Percentiles rank a stretch among this genome's conserved stretches.
These are phyloP conservation scores for Diaporthe longicolla DNA, from an alignment of 2,329 filamentous ascomycete genomes.

Conservation along the genomic window DNA sequence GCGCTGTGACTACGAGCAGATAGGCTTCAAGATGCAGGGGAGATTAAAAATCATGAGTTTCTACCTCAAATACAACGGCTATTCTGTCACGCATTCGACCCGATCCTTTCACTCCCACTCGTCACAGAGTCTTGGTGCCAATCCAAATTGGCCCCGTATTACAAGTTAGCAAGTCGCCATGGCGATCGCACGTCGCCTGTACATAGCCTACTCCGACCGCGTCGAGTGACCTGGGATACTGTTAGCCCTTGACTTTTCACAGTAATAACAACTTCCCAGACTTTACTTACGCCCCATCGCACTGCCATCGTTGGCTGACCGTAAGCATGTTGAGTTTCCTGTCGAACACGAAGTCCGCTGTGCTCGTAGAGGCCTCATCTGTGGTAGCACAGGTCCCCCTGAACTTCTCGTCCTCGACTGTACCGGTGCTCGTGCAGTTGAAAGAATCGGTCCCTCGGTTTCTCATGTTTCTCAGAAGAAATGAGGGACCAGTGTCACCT, in stretches of 20 bases:
- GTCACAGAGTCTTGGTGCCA: slow-evolving; percentile 14
- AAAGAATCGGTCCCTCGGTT: neutral
- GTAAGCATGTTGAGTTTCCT: slow-evolving; percentile 24
- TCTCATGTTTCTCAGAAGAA: slow-evolving; percentile 8
- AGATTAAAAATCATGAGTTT: neutral
- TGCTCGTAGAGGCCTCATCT: neutral
- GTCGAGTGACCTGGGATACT: neutral
- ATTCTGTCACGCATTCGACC: neutral
- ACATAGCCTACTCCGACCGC: slow-evolving; percentile 17
- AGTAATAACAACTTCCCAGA: neutral
- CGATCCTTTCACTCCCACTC: neutral
- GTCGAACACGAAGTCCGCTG: slow-evolving; percentile 9
- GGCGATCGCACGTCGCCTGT: slow-evolving; percentile 20
- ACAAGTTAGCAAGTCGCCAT: neutral
- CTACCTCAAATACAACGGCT: neutral
- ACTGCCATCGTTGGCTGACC: slow-evolving; percentile 5
- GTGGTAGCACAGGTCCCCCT: neutral
- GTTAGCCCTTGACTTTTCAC: neutral
- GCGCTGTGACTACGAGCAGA: too few species aligned
- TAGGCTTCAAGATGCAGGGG: too few species aligned
- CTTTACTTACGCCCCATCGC: neutral
- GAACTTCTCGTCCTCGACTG: neutral
- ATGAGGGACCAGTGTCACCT: slow-evolving; percentile 3
- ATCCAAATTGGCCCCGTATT: slow-evolving; percentile 11
- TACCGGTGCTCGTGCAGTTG: neutral